Evolutionary conservation across 2,329 filamentous ascomycete species (phyloP).

Genomic region (Botrytis fabae): DNA sequence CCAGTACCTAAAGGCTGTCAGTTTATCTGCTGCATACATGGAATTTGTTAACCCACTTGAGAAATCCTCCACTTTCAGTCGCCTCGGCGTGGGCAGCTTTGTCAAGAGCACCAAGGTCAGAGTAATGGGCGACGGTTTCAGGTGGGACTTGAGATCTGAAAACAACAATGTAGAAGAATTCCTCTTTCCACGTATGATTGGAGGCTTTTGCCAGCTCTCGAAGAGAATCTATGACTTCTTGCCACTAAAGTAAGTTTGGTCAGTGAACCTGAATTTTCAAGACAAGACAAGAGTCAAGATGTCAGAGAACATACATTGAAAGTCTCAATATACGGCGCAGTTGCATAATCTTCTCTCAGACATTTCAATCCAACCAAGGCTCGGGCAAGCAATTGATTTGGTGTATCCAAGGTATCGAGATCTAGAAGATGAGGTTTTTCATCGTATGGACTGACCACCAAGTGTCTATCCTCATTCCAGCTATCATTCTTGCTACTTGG

Average conservation of each 20-base stretch:
- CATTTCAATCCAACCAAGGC: slow-evolving; percentile 66
- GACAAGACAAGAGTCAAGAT: not conserved
- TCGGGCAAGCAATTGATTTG: slow-evolving; percentile 69
- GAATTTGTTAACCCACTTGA: slow-evolving; percentile 58
- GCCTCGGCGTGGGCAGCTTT: slow-evolving; percentile 79
- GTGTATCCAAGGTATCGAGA: slow-evolving; percentile 62
- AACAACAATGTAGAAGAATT: slow-evolving; percentile 78
- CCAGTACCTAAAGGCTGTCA: slow-evolving; percentile 66
- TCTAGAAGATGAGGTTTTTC: slow-evolving; percentile 70
- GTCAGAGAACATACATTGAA: slow-evolving; percentile 58
- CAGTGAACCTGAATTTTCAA: not conserved
- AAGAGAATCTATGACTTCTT: slow-evolving; percentile 59
- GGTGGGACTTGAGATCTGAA: slow-evolving; percentile 75
- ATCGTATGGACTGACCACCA: slow-evolving; percentile 77
- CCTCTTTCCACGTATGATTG: slow-evolving; percentile 57
- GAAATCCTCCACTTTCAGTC: slow-evolving; percentile 72
- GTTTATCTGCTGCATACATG: slow-evolving; percentile 1
- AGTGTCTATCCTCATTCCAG: slow-evolving; percentile 38
- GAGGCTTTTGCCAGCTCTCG: slow-evolving; percentile 51
- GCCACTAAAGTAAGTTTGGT: slow-evolving; percentile 48
- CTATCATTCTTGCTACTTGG: not conserved
- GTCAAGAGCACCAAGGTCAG: slow-evolving; percentile 71
- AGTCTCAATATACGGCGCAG: slow-evolving; percentile 66
- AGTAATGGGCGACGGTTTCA: slow-evolving; percentile 57
- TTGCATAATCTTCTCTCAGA: slow-evolving; percentile 71